A percentile compares a stretch with the other conserved stretches of the same genome.
phyloP scores from a whole-genome alignment of 2,329 filamentous ascomycete species.

The Chaetomiaceae sp. region DNA sequence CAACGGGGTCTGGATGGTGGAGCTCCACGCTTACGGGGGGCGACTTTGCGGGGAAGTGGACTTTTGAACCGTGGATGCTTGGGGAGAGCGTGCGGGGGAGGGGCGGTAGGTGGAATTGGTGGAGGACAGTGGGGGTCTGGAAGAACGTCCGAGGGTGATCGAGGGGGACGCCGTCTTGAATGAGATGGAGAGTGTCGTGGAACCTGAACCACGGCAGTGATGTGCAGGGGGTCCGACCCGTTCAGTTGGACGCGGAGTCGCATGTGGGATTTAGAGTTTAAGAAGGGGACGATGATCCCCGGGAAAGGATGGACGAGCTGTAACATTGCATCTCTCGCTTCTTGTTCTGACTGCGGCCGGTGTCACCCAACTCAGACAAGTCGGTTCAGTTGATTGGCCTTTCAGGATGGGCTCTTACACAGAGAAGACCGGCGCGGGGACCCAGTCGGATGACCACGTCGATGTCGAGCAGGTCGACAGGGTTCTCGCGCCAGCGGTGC shows the following conservation, averaged over 20 bases:
- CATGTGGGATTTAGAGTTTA: neutral
- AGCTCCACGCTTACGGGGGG: neutral
- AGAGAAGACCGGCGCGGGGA: neutral
- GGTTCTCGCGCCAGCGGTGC: neutral
- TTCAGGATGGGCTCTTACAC: conserved; percentile 1
- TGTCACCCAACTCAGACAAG: neutral
- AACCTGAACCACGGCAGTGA: neutral
- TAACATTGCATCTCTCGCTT: neutral
- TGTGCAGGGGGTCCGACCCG: neutral
- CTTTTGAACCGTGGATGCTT: neutral
- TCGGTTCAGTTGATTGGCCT: neutral
- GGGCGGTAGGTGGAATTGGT: neutral
- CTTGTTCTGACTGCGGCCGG: neutral
- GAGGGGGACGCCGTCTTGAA: no score
- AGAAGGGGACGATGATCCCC: neutral
- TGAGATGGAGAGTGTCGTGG: neutral
- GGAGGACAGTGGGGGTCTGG: neutral
- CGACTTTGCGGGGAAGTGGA: conserved; percentile 9
- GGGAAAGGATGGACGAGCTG: neutral
- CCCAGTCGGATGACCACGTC: conserved; percentile 3
- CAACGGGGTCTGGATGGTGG: neutral
- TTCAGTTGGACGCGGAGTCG: neutral
- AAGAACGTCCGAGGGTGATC: no score
- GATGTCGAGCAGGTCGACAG: conserved; percentile 12
- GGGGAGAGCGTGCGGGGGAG: neutral